Base-by-base conservation (phyloP, 148 eudicot genomes). In the Rheum nobile region DNA sequence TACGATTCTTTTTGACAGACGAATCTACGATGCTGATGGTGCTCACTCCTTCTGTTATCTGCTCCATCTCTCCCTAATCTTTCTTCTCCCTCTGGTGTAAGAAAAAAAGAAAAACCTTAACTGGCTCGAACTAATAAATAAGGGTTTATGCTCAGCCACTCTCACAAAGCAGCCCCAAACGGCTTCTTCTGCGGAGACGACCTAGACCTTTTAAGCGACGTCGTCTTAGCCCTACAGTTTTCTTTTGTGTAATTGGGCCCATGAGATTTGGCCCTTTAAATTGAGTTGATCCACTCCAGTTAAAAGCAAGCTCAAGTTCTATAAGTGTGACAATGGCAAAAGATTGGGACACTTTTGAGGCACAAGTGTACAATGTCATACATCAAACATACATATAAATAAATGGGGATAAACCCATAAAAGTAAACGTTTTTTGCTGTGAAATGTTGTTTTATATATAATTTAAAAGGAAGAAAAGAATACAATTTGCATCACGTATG, bases 1-100 rank as follows among this genome's bases (percentile, higher is more conserved):
- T 88, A n/a, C 88, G 88, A 35, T 87, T 87, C 67, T 77, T 86
- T 77, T 84, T 86, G 65, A 76, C 75, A 6, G 84, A 77, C 48
- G 84, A 81, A 72, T 87, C 88, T 37, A 75, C 42, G 78, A 87
- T 82, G 52, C 26, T 80, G 1, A 85, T 17, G 72, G 79, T 85
- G 71, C 43, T 83, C 29, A 85, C 83, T 70, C 74, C 81, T 31
- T 82, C 86, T 3, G 85, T 77, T 0, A 81, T 67, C 55, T 71
- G 84, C 39, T 87, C 90, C 88, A 87, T 85, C 63, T 41, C 31
- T 83, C 11, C 44, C 42, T 14, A 3, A 34, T 35, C 46, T 16
- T 71, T n/a, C 73, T 71, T 22, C 73, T 71, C 41, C 17, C 73
- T 71, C 32, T 69, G 14, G 26, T 22, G 44, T 8, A 46, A 19